phyloP scores from a whole-genome alignment of 2,329 filamentous ascomycete genomes.

The Aureobasidium musti region DNA sequence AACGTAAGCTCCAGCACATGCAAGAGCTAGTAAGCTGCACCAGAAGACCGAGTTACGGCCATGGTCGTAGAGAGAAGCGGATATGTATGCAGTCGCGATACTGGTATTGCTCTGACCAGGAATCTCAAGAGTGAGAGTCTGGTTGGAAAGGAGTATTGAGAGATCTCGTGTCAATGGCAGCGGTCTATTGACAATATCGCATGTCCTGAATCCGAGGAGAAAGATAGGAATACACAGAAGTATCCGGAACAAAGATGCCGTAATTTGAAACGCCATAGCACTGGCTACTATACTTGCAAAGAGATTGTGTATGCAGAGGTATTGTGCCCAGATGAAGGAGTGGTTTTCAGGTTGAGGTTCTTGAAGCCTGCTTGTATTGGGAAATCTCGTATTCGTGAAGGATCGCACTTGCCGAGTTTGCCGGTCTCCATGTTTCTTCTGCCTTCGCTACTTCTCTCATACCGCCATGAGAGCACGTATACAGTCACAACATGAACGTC shows the following conservation, averaged over 20 bases:
- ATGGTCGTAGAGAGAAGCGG: neutral
- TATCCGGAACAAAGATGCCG: neutral
- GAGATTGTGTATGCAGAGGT: neutral
- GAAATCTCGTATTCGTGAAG: neutral
- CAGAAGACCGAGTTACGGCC: neutral
- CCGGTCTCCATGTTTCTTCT: too few relatives aligned
- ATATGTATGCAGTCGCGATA: neutral
- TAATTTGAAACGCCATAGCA: neutral
- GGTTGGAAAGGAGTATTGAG: conserved; percentile 5
- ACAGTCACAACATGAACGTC: too few relatives aligned
- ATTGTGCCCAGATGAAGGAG: neutral
- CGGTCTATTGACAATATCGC: neutral
- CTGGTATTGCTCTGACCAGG: neutral
- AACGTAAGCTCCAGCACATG: neutral
- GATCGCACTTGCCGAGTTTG: neutral
- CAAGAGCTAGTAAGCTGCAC: neutral
- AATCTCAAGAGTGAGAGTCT: neutral
- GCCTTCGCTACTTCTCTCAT: too few relatives aligned
- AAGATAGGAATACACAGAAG: neutral
- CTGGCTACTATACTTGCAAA: neutral
- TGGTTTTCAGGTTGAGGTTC: neutral
- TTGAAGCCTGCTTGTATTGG: neutral
- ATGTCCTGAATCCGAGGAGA: neutral
- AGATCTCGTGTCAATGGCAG: neutral
- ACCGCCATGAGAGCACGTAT: too few relatives aligned